Conservation (phyloP, 106 monocot species). For the Triglochin maritima region DNA sequence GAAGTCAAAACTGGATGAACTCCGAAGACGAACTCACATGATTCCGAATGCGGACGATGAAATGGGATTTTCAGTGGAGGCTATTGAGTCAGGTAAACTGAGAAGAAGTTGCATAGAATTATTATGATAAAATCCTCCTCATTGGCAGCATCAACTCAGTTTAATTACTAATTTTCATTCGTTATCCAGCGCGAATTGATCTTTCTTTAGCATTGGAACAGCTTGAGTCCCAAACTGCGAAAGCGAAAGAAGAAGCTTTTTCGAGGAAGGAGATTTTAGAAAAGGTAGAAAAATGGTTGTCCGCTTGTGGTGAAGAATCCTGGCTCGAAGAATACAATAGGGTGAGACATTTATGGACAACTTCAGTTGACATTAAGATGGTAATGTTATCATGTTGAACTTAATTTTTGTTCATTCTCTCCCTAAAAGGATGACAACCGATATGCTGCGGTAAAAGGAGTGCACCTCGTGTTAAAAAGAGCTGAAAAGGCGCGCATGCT, state of each 20-base stretch:
- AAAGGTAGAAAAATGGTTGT: slow-evolving; percentile 57
- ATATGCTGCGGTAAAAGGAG: slow-evolving; percentile 60
- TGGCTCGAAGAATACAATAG: slow-evolving; percentile 78
- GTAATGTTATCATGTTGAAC: neutral
- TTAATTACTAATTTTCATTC: too few relatives aligned
- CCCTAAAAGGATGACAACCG: slow-evolving; percentile 40
- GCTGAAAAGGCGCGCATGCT: slow-evolving; percentile 66
- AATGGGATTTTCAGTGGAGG: slow-evolving; percentile 24
- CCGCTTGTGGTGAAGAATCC: slow-evolving; percentile 51
- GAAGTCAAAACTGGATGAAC: slow-evolving; percentile 42
- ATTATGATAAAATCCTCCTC: neutral
- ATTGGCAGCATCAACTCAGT: neutral
- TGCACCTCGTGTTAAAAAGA: slow-evolving; percentile 35
- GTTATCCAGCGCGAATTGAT: slow-evolving; percentile 36
- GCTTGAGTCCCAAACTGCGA: slow-evolving; percentile 41
- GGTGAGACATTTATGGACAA: slow-evolving; percentile 10
- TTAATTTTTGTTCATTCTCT: neutral
- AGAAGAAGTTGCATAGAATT: neutral
- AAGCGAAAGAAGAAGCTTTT: slow-evolving; percentile 53
- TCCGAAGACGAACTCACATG: slow-evolving; percentile 33
- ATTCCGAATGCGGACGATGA: slow-evolving; percentile 19
- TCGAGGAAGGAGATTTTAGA: slow-evolving; percentile 58
- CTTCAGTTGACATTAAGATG: neutral
- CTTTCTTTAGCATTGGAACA: slow-evolving; percentile 35
- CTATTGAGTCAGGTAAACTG: slow-evolving; percentile 30